A percentile compares a stretch with the other conserved stretches of the same genome.
These are phyloP conservation scores for Pestalotiopsis sp. DNA, from an alignment of 2,329 filamentous ascomycete genomes.

Conservation along the genomic window DNA sequence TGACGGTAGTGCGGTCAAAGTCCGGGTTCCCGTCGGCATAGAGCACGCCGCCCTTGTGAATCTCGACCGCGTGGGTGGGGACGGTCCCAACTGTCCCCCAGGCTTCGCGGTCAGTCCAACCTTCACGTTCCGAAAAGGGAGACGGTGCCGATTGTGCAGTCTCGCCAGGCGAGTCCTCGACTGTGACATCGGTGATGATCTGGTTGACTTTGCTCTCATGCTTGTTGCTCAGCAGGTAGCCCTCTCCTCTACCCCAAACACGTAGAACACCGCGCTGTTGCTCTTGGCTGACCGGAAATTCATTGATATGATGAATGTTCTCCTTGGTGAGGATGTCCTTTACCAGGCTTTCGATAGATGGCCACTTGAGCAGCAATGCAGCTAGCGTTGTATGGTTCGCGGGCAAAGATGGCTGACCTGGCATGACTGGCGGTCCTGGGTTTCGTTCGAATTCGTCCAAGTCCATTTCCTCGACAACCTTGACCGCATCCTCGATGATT, in stretches of 20 bases:
- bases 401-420: slow-evolving; percentile 70
- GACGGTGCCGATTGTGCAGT: slow-evolving; percentile 34
- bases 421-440: slow-evolving; percentile 51
- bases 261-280: slow-evolving; percentile 72
- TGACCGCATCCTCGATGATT: slow-evolving; percentile 27
- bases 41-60: slow-evolving; percentile 39
- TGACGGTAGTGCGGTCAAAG: slow-evolving; percentile 51
- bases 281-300: slow-evolving; percentile 78
- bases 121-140: neutral
- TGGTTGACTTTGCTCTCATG: slow-evolving; percentile 22
- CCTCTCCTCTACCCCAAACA: slow-evolving; percentile 78
- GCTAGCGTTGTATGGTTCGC: slow-evolving; percentile 89
- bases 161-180: slow-evolving; percentile 47
- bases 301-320: slow-evolving; percentile 57
- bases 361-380: slow-evolving; percentile 75
- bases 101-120: slow-evolving; percentile 30
- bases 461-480: slow-evolving; percentile 34
- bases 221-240: slow-evolving; percentile 28
- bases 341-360: slow-evolving; percentile 66
- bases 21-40: slow-evolving; percentile 52
- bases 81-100: slow-evolving; percentile 61
- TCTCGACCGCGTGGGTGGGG: slow-evolving; percentile 39
- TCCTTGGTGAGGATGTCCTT: slow-evolving; percentile 46
- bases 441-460: slow-evolving; percentile 51
- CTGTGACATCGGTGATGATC: slow-evolving; percentile 35